phyloP scores from a whole-genome alignment of 2,329 filamentous ascomycete genomes.

The Diplodia mutila region DNA sequence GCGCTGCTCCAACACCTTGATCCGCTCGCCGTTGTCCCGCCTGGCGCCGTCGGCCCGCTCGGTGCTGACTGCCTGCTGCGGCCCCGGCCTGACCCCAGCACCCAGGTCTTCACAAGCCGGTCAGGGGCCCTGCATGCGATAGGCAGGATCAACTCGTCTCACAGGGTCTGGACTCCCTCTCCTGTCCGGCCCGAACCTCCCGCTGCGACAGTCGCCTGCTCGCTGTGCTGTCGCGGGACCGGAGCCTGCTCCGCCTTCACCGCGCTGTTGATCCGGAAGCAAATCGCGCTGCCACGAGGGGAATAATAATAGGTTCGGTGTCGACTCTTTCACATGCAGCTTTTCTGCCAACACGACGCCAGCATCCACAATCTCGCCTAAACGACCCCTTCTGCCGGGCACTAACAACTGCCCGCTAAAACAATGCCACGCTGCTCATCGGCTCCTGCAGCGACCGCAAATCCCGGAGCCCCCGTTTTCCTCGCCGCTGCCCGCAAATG shows the following conservation, averaged over 20 bases:
- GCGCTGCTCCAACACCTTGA: not conserved
- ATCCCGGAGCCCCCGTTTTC: not conserved
- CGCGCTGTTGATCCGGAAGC: not conserved
- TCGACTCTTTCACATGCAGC: not conserved
- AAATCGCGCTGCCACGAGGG: too few relatives aligned
- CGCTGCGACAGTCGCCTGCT: not conserved
- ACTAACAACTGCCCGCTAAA: not conserved
- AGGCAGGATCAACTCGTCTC: not conserved
- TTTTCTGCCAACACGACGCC: not conserved
- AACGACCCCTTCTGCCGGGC: not conserved
- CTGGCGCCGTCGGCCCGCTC: slow-evolving; percentile 1
- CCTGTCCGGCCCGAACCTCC: slow-evolving; percentile 14
- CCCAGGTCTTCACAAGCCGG: too few relatives aligned
- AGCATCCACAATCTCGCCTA: slow-evolving; percentile 13
- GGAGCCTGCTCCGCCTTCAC: not conserved
- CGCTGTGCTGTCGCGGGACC: not conserved
- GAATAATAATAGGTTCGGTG: too few relatives aligned
- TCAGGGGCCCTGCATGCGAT: too few relatives aligned
- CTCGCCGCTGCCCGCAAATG: not conserved
- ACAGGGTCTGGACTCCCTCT: slow-evolving; percentile 2
- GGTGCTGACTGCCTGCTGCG: slow-evolving; percentile 2
- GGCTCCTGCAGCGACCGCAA: not conserved
- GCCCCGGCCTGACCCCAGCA: not conserved
- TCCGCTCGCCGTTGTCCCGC: slow-evolving; percentile 15
- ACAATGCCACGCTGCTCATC: not conserved